Conservation (phyloP, 2,329 filamentous ascomycete species). For the Scytalidium sp. region DNA sequence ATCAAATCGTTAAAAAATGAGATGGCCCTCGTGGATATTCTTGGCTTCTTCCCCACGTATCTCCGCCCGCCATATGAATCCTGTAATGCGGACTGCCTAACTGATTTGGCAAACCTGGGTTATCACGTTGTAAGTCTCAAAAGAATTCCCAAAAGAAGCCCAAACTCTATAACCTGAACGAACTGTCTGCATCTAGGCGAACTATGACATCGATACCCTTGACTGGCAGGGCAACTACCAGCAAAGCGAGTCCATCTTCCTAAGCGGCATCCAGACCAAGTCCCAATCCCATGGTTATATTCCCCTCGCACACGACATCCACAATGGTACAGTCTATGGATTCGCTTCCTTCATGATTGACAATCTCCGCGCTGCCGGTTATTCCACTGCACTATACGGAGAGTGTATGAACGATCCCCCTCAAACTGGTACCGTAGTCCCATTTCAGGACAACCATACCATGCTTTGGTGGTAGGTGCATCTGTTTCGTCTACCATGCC, state of each 20-base stretch:
- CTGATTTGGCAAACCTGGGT: constrained; percentile 33
- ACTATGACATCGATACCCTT: constrained; percentile 38
- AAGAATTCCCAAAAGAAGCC: too few relatives aligned
- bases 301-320: constrained; percentile 35
- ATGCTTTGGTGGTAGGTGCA: too few relatives aligned
- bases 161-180: too few relatives aligned
- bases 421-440: constrained; percentile 37
- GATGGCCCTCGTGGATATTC: constrained; percentile 48
- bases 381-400: constrained; percentile 34
- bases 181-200: constrained; percentile 36
- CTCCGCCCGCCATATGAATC: constrained; percentile 41
- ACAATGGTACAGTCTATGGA: constrained; percentile 26
- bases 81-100: constrained; percentile 31
- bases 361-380: constrained; percentile 27
- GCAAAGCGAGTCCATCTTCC: constrained; percentile 38
- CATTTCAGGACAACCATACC: too few relatives aligned
- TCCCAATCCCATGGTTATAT: constrained; percentile 35
- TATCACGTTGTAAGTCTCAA: constrained; percentile 44
- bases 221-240: constrained; percentile 42
- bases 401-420: constrained; percentile 38
- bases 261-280: constrained; percentile 25
- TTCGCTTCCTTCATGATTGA: constrained; percentile 27
- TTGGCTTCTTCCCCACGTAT: constrained; percentile 50
- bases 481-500: too few relatives aligned
- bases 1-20: constrained; percentile 49